These are phyloP conservation scores for Coemansia asiatica DNA, from an alignment of 192 early-diverging fungal species.

Conservation along the genomic window DNA sequence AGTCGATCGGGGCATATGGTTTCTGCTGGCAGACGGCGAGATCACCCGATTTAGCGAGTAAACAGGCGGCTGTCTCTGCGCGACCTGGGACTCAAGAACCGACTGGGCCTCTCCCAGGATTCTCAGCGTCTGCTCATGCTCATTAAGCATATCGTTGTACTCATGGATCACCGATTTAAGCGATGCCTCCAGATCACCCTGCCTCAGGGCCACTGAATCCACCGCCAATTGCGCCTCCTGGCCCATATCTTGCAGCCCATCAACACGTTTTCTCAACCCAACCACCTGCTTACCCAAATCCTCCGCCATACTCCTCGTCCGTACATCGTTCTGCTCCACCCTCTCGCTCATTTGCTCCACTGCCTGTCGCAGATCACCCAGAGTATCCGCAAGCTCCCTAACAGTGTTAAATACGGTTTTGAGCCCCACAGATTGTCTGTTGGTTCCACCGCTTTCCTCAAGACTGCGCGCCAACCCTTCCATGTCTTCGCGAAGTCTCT, in stretches of 20 bases:
- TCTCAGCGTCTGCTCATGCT: slow-evolving; percentile 44
- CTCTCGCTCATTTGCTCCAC: not conserved
- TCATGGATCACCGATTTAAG: slow-evolving; percentile 23
- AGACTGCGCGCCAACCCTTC: slow-evolving; percentile 14
- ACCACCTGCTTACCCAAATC: slow-evolving; percentile 5
- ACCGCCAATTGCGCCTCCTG: slow-evolving; percentile 20
- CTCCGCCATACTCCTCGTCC: not conserved
- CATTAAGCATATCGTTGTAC: slow-evolving; percentile 36
- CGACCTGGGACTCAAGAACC: slow-evolving; percentile 20
- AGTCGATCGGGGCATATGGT: too few relatives aligned
- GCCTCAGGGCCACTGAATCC: slow-evolving; percentile 5
- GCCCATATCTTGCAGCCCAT: not conserved
- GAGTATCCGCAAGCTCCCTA: not conserved
- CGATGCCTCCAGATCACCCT: slow-evolving; percentile 15
- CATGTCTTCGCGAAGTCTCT: slow-evolving; percentile 28
- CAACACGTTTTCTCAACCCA: not conserved
- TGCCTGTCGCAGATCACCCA: not conserved
- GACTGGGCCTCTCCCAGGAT: slow-evolving; percentile 28
- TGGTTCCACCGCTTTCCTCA: slow-evolving; percentile 4
- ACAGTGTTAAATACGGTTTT: not conserved
- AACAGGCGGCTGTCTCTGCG: not conserved
- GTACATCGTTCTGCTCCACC: not conserved
- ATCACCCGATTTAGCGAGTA: not conserved
- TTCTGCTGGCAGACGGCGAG: not conserved
- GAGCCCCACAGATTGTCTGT: not conserved